Conservation (phyloP, 2,329 filamentous ascomycete species). For the Neofusicoccum parvum region DNA sequence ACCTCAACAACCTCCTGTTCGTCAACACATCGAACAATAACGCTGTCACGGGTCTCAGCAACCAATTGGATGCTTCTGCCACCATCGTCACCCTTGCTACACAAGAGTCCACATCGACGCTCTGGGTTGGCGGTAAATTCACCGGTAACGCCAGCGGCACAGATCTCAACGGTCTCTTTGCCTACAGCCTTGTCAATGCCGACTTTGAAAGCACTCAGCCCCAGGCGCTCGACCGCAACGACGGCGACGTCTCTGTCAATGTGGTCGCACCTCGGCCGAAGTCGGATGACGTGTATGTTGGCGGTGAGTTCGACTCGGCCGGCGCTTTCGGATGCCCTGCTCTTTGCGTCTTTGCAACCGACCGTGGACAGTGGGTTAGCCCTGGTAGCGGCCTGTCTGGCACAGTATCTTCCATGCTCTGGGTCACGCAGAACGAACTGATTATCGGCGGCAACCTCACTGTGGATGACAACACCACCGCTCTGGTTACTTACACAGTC, state of each 20-base stretch:
- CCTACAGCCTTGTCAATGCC: slow-evolving; percentile 72
- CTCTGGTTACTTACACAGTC: slow-evolving; percentile 73
- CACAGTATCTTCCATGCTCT: slow-evolving; percentile 70
- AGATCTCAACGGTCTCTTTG: slow-evolving; percentile 71
- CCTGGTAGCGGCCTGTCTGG: slow-evolving; percentile 74
- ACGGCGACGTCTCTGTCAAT: slow-evolving; percentile 65
- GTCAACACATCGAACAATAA: slow-evolving; percentile 74
- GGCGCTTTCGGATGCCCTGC: slow-evolving; percentile 80
- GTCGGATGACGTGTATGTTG: slow-evolving; percentile 78
- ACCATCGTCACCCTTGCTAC: slow-evolving; percentile 73
- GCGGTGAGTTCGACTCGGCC: slow-evolving; percentile 79
- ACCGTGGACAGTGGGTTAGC: slow-evolving; percentile 74
- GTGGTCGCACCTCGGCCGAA: slow-evolving; percentile 73
- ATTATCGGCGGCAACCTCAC: slow-evolving; percentile 77
- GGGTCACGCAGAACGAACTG: slow-evolving; percentile 72
- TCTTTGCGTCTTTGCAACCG: slow-evolving; percentile 77
- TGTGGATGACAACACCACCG: slow-evolving; percentile 65
- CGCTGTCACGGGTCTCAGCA: slow-evolving; percentile 68
- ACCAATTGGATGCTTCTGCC: slow-evolving; percentile 69
- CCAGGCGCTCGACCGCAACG: slow-evolving; percentile 69
- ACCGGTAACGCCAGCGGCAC: slow-evolving; percentile 68
- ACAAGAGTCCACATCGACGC: slow-evolving; percentile 55
- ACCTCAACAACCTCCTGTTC: slow-evolving; percentile 78
- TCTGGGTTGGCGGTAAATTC: slow-evolving; percentile 83
- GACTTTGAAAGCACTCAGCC: slow-evolving; percentile 70